A percentile compares a stretch with the other conserved stretches of the same genome.
phyloP scores from a whole-genome alignment of 306 rosid genomes.

The Corylus heterophylla region DNA sequence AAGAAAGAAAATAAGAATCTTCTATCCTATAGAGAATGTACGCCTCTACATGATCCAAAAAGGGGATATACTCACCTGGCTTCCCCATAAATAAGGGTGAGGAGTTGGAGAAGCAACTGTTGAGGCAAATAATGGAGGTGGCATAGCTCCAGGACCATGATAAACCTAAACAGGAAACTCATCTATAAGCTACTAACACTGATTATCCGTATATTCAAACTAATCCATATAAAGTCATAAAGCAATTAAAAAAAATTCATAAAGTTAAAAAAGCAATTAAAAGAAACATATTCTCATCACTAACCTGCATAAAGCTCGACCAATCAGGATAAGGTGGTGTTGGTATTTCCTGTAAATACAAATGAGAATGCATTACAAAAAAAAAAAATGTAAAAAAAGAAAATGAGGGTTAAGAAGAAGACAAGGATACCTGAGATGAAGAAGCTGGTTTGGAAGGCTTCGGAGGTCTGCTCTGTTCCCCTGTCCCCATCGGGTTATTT shows the following conservation, averaged over 20 bases:
- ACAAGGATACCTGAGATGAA: slow-evolving; percentile 56
- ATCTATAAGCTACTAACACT: slow-evolving; percentile 30
- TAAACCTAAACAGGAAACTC: slow-evolving; percentile 68
- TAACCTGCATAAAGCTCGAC: slow-evolving; percentile 94
- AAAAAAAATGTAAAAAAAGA: not conserved
- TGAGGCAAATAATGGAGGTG: slow-evolving; percentile 87
- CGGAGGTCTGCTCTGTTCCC: slow-evolving; percentile 79
- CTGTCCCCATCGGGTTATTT: slow-evolving; percentile 68
- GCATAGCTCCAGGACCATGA: slow-evolving; percentile 81
- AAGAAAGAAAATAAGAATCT: slow-evolving; percentile 20
- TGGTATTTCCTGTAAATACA: slow-evolving; percentile 61
- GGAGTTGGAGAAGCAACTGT: slow-evolving; percentile 85
- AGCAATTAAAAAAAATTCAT: not conserved
- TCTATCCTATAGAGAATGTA: not conserved
- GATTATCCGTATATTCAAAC: slow-evolving; percentile 12
- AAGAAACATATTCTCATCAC: slow-evolving; percentile 11
- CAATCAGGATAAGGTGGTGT: slow-evolving; percentile 81
- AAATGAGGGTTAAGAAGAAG: not conserved
- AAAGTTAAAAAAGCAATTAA: not conserved
- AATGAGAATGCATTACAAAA: slow-evolving; percentile 3
- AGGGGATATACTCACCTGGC: slow-evolving; percentile 57
- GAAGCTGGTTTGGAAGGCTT: slow-evolving; percentile 68
- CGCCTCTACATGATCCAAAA: slow-evolving; percentile 11
- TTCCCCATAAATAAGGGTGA: slow-evolving; percentile 96
- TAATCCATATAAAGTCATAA: slow-evolving; percentile 2